Base-by-base conservation (phyloP, 805 yeast genomes). In the Wickerhamiella australiensis region DNA sequence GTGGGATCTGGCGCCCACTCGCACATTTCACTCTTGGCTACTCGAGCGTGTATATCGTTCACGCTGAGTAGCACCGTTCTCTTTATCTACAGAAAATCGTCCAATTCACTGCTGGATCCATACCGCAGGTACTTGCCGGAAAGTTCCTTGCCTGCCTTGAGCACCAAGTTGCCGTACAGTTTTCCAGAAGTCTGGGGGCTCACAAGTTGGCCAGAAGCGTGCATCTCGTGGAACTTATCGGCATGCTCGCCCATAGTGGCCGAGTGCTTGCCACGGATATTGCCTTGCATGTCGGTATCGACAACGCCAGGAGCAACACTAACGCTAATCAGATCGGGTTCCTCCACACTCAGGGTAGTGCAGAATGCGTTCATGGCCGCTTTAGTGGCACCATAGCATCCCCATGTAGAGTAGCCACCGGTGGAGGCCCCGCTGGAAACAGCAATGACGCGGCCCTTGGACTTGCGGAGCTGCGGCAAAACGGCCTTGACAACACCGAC, bases 251-350 rank as follows among this genome's bases (percentile, higher is more conserved):
- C 68, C 96, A 88, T 88, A 1, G 79, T 78, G 54, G 76, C 70
- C 33, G 50, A 43, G 42, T 53, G 77, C 41, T 65, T 71, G 15
- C 77, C 81, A 57, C 97, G 77, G 51, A 90, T 87, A 49, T 78
- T 80, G 6, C 56, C 62, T 67, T 92, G 97, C 97, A 92, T 90
- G 18, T 69, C 70, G 1, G 98, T 90, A 61, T 85, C 85, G 1
- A 92, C 96, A 1, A 86, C 94, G 3, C 98, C 97, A 0, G 97
- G 97, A 0, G 95, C 96, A 21, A 92, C 73, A 0, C 96, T 71
- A 9, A 87, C 67, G 3, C 82, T 69, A 31, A 67, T 64, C n/a
- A 86, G 66, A 0, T 67, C 71, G 1, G 71, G 67, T 61, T 83
- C 87, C 59, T 87, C 96, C 5, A 67, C 69, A 0, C 85, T 81